Base-by-base conservation (phyloP, 306 rosid species). In the Citrullus mucosospermus region DNA sequence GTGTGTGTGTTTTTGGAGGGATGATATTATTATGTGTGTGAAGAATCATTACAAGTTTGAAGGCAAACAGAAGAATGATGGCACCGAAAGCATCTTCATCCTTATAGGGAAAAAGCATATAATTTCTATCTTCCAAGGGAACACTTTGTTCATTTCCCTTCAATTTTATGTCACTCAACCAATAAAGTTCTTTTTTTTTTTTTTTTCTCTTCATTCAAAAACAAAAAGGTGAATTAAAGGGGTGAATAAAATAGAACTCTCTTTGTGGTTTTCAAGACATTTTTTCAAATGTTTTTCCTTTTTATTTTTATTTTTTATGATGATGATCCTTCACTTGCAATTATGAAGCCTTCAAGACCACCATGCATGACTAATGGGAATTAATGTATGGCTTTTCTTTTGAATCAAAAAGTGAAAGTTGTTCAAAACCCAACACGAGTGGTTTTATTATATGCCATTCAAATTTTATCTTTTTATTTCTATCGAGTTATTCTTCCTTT, bases 21-120 rank as follows among this genome's bases (percentile, higher is more conserved):
- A 34, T 55, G 79, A 36, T 18, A 36, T 38, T 38, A 76, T 76
- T 39, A 73, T 15, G 57, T 51, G 44, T 73, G 22, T 51, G 46
- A 73, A n/a, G 43, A 73, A 73, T 76, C 36, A 76, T 55, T 76
- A 55, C 66, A 76, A 59, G 30, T 55, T 55, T 56, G 66, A 76
- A 56, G 68, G 66, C 30, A 59, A 76, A 76, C 69, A 56, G 3
- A 55, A 11, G 54, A 76, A 76, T 76, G 79, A 76, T 76, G 79
- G 79, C 79, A 76, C 79, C 79, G 79, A 76, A 76, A 76, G 79
- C 69, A 76, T 39, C 20, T 30, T 73, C 36, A 15, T 15, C 59
- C 77, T 71, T 28, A 12, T 22, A 71, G 59, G 20, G 4, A 8
- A 5, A 46, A 71, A 67, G 73, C 28, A 65, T 65, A 65, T 65